Conservation (phyloP, 257 asterid genomes). For the Asclepias syriaca region DNA sequence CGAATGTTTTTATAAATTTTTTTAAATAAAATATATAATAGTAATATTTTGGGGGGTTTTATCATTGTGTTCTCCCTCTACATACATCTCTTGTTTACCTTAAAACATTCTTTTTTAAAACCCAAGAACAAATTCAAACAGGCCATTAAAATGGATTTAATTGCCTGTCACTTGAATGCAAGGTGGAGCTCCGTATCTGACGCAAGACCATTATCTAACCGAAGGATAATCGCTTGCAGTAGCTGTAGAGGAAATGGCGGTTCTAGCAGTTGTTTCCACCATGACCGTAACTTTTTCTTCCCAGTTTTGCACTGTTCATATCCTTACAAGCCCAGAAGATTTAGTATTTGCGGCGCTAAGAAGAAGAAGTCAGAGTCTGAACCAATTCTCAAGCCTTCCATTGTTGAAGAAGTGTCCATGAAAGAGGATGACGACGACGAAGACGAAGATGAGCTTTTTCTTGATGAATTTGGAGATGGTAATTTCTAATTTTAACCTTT, state of each 20-base stretch:
- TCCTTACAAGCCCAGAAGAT: constrained; percentile 13
- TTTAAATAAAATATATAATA: too few relatives aligned
- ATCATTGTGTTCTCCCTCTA: not conserved
- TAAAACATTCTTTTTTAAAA: not conserved
- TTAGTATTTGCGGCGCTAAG: constrained; percentile 32
- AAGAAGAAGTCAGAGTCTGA: constrained; percentile 37
- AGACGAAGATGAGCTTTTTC: constrained; percentile 33
- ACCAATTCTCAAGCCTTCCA: constrained; percentile 41
- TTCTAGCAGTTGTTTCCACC: constrained; percentile 3
- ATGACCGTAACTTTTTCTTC: not conserved
- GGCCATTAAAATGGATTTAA: constrained; percentile 12
- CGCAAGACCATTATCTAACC: constrained; percentile 4
- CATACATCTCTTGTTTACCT: not conserved
- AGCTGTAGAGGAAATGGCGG: not conserved
- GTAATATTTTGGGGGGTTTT: too few relatives aligned
- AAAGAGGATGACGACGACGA: constrained; percentile 26
- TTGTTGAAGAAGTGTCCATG: constrained; percentile 36
- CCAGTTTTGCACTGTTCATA: constrained; percentile 10
- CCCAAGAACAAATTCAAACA: not conserved
- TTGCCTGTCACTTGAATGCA: not conserved
- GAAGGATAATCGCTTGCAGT: not conserved
- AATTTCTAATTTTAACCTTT: constrained; percentile 30
- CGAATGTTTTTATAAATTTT: too few relatives aligned
- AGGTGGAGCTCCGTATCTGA: not conserved
- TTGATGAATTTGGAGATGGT: constrained; percentile 52